phyloP scores from a whole-genome alignment of 192 early-diverging fungal species.

The Entomortierella chlamydospora region DNA sequence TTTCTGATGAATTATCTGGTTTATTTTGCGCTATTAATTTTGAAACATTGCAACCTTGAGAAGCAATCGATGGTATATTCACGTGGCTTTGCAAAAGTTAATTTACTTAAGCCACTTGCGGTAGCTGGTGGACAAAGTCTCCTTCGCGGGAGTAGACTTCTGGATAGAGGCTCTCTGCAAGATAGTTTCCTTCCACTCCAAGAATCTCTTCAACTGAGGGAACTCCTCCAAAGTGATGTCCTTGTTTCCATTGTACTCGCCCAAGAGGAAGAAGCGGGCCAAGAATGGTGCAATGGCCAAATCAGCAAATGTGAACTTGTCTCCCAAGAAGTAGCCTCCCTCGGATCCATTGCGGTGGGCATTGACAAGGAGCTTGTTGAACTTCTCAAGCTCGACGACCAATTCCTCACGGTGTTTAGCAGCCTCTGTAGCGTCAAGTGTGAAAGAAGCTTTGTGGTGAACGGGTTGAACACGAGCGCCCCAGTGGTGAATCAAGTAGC shows the following conservation, averaged over 20 bases:
- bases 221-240: conserved; percentile 12
- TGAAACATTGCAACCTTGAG: too few species aligned
- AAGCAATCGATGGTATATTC: too few species aligned
- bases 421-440: conserved; percentile 26
- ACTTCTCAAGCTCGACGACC: conserved; percentile 43
- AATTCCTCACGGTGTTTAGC: conserved; percentile 38
- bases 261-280: conserved; percentile 51
- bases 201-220: conserved; percentile 50
- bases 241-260: conserved; percentile 33
- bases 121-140: conserved; percentile 25
- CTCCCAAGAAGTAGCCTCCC: conserved; percentile 62
- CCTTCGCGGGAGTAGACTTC: conserved; percentile 36
- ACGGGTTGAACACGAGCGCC: conserved; percentile 28
- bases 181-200: conserved; percentile 52
- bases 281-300: conserved; percentile 58
- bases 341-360: conserved; percentile 26
- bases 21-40: too few species aligned
- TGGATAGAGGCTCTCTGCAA: conserved; percentile 14
- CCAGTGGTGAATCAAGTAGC: conserved; percentile 60
- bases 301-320: conserved; percentile 61
- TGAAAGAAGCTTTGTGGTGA: conserved; percentile 35
- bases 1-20: too few species aligned
- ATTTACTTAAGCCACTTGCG: conserved; percentile 46
- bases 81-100: too few species aligned
- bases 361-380: conserved; percentile 45